Conservation (phyloP, 2,329 filamentous ascomycete species). For the Fusarium pseudoanthophilum region DNA sequence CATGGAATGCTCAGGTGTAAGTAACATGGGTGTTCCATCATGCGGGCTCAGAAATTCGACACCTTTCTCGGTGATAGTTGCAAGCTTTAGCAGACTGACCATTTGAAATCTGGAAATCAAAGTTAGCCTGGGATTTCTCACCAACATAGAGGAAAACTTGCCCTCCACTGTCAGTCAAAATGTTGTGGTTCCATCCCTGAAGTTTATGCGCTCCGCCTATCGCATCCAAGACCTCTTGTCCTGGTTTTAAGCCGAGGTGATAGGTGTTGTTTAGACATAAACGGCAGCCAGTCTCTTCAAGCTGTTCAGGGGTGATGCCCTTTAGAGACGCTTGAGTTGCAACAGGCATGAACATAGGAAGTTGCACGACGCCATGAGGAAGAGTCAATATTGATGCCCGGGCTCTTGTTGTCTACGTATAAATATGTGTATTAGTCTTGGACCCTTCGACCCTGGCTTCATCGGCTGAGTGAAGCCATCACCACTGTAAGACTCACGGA, state of each 20-base stretch:
- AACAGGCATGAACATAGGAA: constrained; percentile 98
- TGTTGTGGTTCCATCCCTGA: constrained; percentile 95
- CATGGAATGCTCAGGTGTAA: constrained; percentile 98
- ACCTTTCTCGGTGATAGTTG: constrained; percentile 93
- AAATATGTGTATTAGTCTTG: constrained; percentile 30
- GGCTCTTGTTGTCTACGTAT: constrained; percentile 85
- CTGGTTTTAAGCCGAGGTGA: constrained; percentile 93
- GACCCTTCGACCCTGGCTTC: not conserved
- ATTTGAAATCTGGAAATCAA: constrained; percentile 86
- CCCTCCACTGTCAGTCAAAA: constrained; percentile 85
- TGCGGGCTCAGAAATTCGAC: constrained; percentile 97
- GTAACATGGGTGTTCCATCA: constrained; percentile 93
- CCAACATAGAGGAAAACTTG: constrained; percentile 48
- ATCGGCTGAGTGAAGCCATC: constrained; percentile 24
- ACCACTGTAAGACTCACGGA: constrained; percentile 67
- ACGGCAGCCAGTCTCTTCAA: constrained; percentile 88
- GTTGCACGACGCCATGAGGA: constrained; percentile 88
- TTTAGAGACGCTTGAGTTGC: constrained; percentile 97
- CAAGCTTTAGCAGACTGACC: constrained; percentile 94
- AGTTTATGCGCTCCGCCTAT: constrained; percentile 94
- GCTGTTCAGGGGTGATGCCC: constrained; percentile 89
- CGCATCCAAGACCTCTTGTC: constrained; percentile 86
- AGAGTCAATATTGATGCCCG: constrained; percentile 88
- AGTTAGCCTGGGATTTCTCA: constrained; percentile 11
- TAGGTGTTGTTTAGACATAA: constrained; percentile 99